Evolutionary conservation across 106 monocot species (phyloP), one percentile per base, ranked within the genome.

Genomic region (Dactylorhiza incarnata): DNA sequence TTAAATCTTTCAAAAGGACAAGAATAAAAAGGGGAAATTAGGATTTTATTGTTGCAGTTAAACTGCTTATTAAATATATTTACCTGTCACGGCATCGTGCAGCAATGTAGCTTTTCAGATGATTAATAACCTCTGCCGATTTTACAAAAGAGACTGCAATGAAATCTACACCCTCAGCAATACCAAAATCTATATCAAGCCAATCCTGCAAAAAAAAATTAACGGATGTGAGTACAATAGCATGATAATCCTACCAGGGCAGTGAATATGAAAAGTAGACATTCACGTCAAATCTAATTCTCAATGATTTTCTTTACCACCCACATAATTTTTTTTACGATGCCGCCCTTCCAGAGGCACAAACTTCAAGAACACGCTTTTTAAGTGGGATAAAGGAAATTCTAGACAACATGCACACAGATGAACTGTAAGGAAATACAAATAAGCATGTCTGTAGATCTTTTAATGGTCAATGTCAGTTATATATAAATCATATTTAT

Each of bases 61-160:
- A 63, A 8, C 65, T 20, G 65, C 29, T 65, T 26, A 65, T 66
- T 49, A 67, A 77, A 51, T 67, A 48, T 75, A 48, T 69, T 74
- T 83, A 92, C 92, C 92, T 89, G 70, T 85, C 87, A 68, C 83
- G 87, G 49, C 81, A 79, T 67, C 87, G 81, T 65, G 92, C 87
- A 83, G 89, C 87, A 69, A 92, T 89, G 82, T 92, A 92, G 78
- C 92, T 92, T 78, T 92, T 92, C 49, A 92, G 88, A 85, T 92
- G 91, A 86, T 92, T 84, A 67, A 92, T 88, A 23, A 92, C 91
- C 80, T 88, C 88, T 66, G 91, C 91, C 74, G 91, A 88, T 73
- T 88, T 88, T 48, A 92, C 91, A 89, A 92, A 92, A 46, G 92
- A 92, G 45, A 92, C 83, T 9, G 92, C 85, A 72, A 92, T 92